Evolutionary conservation across 1,284 basidiomycete genomes (phyloP), one percentile per base, ranked within the genome.

Genomic region (Microbotryum silenes-acaulis): DNA sequence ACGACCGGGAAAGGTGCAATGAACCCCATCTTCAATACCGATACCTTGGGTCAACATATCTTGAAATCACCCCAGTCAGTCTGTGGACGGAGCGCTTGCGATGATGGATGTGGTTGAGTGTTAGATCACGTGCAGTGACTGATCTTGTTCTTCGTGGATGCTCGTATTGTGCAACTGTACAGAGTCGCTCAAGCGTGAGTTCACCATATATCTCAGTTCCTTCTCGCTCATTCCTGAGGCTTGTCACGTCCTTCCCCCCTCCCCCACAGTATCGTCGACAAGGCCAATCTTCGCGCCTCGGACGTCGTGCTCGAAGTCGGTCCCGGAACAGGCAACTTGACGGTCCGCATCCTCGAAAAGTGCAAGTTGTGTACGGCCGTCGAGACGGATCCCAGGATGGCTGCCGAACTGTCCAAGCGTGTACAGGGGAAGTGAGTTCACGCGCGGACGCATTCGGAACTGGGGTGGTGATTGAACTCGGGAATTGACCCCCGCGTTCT

Each of bases 311-410:
- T 99, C 55, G 94, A 98, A 78, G 92, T 98, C 57, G 96, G 94
- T 74, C 96, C 96, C 14, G 96, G 96, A 78, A 98, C 96, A 3
- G 96, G 96, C 68, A 98, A 99, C 75, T 76, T 98, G 73, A 98
- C 96, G 0, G 87, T 97, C 20, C 81, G 88, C 71, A 98, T 99
- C 67, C 78, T 99, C 46, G 91, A 97, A 72, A 88, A 92, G 76
- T 89, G 89, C 65, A 93, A 94, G 74, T 87, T 88, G 78, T 86
- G 90, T 31, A 89, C 88, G 0, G 94, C 92, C 1, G 85, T 97
- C 33, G 96, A 99, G 76, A 96, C 97, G 91, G 96, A 98, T 75
- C 96, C 96, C 68, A 85, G 96, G 46, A 97, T 98, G 94, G 94
- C 93, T 21, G 92, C 92, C 52, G 94, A 98, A 75, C 82, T 98